A percentile compares a stretch with the other conserved stretches of the same genome.
phyloP scores from a whole-genome alignment of 768 basidiomycete species.

The Kwoniella botswanensis region DNA sequence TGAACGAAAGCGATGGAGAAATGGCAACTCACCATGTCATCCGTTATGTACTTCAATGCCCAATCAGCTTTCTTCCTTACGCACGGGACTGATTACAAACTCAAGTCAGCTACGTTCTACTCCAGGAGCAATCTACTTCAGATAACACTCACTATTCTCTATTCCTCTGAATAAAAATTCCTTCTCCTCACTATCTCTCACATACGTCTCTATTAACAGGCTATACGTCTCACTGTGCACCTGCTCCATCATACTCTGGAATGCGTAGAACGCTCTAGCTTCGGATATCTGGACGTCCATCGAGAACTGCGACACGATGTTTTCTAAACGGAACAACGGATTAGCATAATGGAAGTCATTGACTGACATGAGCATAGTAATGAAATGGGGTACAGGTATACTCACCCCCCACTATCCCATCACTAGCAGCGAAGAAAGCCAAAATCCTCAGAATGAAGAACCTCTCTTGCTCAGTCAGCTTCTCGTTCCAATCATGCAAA shows the following conservation, averaged over 20 bases:
- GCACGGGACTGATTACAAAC: constrained; percentile 44
- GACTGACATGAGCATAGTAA: neutral
- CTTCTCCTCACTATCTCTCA: constrained; percentile 56
- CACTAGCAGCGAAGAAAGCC: constrained; percentile 91
- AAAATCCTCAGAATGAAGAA: constrained; percentile 60
- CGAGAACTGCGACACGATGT: constrained; percentile 56
- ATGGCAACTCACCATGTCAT: constrained; percentile 42
- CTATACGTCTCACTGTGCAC: constrained; percentile 59
- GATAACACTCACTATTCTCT: constrained; percentile 50
- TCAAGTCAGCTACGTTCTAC: too few relatives aligned
- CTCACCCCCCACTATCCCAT: constrained; percentile 53
- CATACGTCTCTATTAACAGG: constrained; percentile 58
- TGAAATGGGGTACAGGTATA: neutral
- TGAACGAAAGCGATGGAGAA: too few relatives aligned
- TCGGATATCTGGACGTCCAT: constrained; percentile 58
- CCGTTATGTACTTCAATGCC: constrained; percentile 57
- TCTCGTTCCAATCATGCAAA: constrained; percentile 58
- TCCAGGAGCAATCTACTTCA: too few relatives aligned
- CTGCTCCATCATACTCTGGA: constrained; percentile 59
- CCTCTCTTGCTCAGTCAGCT: constrained; percentile 58
- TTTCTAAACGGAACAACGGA: constrained; percentile 35
- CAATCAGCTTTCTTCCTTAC: constrained; percentile 58
- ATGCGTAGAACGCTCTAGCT: constrained; percentile 57
- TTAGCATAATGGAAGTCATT: constrained; percentile 9
- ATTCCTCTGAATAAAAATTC: constrained; percentile 55